Conservation (phyloP, 2,329 filamentous ascomycete species). For the Ophidiomyces ophidiicola region DNA sequence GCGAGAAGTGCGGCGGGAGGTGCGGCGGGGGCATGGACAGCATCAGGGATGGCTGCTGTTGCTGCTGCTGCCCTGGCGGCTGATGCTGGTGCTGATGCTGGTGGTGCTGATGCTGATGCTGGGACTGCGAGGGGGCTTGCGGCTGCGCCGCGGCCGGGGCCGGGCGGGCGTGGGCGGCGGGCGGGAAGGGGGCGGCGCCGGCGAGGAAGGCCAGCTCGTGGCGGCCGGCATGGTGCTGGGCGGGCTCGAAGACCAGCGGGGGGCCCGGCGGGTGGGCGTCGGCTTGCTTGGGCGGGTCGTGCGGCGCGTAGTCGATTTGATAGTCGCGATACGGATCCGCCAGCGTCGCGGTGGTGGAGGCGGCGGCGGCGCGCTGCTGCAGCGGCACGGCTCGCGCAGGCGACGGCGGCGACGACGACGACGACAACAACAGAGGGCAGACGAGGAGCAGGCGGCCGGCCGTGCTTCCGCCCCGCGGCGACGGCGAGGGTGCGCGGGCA, state of each 20-base stretch:
- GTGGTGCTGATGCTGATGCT: slow-evolving; percentile 27
- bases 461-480: too few species aligned
- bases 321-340: slow-evolving; percentile 65
- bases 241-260: slow-evolving; percentile 50
- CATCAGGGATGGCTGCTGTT: slow-evolving; percentile 21
- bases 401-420: slow-evolving; percentile 19
- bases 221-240: slow-evolving; percentile 27
- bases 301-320: slow-evolving; percentile 62
- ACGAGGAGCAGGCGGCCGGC: too few species aligned
- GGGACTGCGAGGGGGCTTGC: slow-evolving; percentile 24
- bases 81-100: slow-evolving; percentile 13
- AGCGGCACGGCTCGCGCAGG: slow-evolving; percentile 59
- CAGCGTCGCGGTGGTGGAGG: slow-evolving; percentile 57
- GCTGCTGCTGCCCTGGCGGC: slow-evolving; percentile 21
- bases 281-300: slow-evolving; percentile 54
- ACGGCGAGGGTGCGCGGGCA: too few species aligned
- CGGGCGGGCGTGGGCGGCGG: slow-evolving; percentile 26
- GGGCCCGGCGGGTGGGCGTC: too few species aligned
- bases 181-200: slow-evolving; percentile 22
- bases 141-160: slow-evolving; percentile 26
- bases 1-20: slow-evolving; percentile 26
- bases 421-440: too few species aligned
- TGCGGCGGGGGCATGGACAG: slow-evolving; percentile 25
- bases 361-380: slow-evolving; percentile 63
- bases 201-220: slow-evolving; percentile 25